Evolutionary conservation across 2,329 filamentous ascomycete species (phyloP).

Genomic region (Elsinoe australis): DNA sequence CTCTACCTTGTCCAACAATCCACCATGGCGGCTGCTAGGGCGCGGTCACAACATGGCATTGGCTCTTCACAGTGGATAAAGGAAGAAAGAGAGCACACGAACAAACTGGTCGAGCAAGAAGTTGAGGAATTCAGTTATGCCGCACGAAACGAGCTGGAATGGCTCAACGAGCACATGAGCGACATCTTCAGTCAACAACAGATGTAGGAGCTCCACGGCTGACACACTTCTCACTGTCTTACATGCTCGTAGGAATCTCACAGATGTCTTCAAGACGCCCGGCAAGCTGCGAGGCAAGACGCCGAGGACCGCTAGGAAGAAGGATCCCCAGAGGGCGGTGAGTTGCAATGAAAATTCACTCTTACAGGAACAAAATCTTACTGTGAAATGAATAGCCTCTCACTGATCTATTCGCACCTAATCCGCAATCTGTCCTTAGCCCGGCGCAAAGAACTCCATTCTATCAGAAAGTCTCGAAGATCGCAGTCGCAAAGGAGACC

Average conservation of each 20-base stretch:
- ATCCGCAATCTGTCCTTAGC: slow-evolving; percentile 29
- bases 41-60: slow-evolving; percentile 24
- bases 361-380: too few relatives aligned
- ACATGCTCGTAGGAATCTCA: slow-evolving; percentile 61
- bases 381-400: too few relatives aligned
- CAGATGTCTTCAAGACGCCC: slow-evolving; percentile 93
- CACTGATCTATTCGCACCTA: slow-evolving; percentile 42
- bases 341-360: too few relatives aligned
- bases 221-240: slow-evolving; percentile 22
- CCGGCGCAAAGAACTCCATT: slow-evolving; percentile 39
- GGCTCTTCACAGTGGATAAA: slow-evolving; percentile 61
- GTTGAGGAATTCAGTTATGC: slow-evolving; percentile 90
- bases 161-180: slow-evolving; percentile 97
- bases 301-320: slow-evolving; percentile 61
- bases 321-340: slow-evolving; percentile 54
- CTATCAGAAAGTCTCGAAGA: slow-evolving; percentile 49
- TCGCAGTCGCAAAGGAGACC: slow-evolving; percentile 51
- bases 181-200: slow-evolving; percentile 83
- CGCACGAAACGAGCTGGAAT: slow-evolving; percentile 88
- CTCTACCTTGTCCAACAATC: slow-evolving; percentile 1
- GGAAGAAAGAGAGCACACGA: slow-evolving; percentile 71
- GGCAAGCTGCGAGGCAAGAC: slow-evolving; percentile 77
- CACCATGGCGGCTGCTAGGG: slow-evolving; percentile 25
- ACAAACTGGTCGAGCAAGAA: slow-evolving; percentile 69
- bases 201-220: slow-evolving; percentile 52